Percentiles rank a stretch among this genome's conserved stretches.
These are phyloP conservation scores for Microdochium bolleyi DNA, from an alignment of 2,329 filamentous ascomycete genomes.

Conservation along the genomic window DNA sequence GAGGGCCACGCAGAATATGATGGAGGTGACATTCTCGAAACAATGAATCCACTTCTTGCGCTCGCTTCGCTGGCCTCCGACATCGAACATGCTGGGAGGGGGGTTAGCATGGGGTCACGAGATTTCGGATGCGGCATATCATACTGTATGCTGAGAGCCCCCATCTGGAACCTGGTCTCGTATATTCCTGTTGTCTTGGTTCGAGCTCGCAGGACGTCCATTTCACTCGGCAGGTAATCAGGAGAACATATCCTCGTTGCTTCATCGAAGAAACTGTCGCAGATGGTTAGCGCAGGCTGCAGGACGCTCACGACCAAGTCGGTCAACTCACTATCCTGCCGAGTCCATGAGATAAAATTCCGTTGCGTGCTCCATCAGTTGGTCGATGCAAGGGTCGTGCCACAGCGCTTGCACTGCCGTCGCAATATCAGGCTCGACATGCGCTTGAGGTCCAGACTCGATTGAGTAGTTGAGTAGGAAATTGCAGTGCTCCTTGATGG, in stretches of 20 bases:
- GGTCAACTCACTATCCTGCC: slow-evolving; percentile 75
- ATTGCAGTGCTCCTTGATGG: slow-evolving; percentile 66
- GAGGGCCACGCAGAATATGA: slow-evolving; percentile 96
- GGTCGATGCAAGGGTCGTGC: slow-evolving; percentile 77
- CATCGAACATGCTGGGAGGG: slow-evolving; percentile 84
- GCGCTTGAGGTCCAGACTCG: slow-evolving; percentile 80
- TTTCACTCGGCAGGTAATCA: slow-evolving; percentile 87
- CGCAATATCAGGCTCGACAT: slow-evolving; percentile 74
- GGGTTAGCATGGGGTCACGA: background rate
- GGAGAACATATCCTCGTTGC: slow-evolving; percentile 73
- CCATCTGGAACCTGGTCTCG: slow-evolving; percentile 98
- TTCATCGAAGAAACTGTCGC: slow-evolving; percentile 84
- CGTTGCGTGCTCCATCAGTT: slow-evolving; percentile 85
- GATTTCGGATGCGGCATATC: slow-evolving; percentile 20
- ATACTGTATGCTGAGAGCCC: slow-evolving; percentile 96
- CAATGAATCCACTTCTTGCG: slow-evolving; percentile 99
- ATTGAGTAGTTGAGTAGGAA: slow-evolving; percentile 84
- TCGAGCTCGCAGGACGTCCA: slow-evolving; percentile 88
- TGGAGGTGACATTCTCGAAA: slow-evolving; percentile 98
- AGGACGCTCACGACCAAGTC: background rate
- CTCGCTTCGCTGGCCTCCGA: slow-evolving; percentile 93
- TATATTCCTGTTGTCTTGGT: slow-evolving; percentile 99
- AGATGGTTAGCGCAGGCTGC: background rate
- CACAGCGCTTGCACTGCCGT: slow-evolving; percentile 80
- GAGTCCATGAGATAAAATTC: slow-evolving; percentile 99